A percentile compares a stretch with the other conserved stretches of the same genome.
These are phyloP conservation scores for Suillus paluster DNA, from an alignment of 768 basidiomycete genomes.

Conservation along the genomic window DNA sequence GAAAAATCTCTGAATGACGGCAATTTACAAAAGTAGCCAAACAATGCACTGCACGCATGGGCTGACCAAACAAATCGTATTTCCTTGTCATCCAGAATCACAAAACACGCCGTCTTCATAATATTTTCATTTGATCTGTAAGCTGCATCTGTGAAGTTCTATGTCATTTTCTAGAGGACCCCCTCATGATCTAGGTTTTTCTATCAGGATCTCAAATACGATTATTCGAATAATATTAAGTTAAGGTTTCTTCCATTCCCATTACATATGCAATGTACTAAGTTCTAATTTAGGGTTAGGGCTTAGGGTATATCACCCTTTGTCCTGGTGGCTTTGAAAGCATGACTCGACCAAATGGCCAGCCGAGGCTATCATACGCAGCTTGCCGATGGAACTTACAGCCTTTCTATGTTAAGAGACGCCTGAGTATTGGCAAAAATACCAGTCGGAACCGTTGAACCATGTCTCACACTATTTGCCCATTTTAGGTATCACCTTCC, in stretches of 20 bases:
- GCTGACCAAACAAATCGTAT: conserved; percentile 15
- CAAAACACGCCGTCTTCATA: conserved; percentile 17
- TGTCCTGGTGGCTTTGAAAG: conserved; percentile 7
- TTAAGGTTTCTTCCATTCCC: too few relatives aligned
- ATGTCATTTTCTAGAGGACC: conserved; percentile 1
- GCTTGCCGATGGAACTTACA: background rate
- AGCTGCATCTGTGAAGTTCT: background rate
- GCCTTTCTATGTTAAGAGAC: background rate
- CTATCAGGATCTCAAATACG: conserved; percentile 7
- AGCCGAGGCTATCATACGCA: conserved; percentile 7
- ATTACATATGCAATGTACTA: background rate
- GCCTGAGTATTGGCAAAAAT: background rate
- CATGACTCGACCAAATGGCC: conserved; percentile 9
- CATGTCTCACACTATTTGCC: conserved; percentile 9
- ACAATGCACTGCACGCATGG: conserved; percentile 32
- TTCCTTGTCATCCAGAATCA: conserved; percentile 3
- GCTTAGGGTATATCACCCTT: conserved; percentile 26
- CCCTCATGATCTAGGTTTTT: conserved; percentile 10
- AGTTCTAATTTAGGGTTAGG: conserved; percentile 33
- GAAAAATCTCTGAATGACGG: conserved; percentile 38
- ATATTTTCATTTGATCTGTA: conserved; percentile 11
- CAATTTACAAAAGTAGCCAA: conserved; percentile 33
- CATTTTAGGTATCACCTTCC: background rate
- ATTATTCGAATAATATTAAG: background rate
- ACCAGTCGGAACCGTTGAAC: conserved; percentile 11